Evolutionary conservation across 495 filamentous ascomycete species (phyloP).

Genomic region (Xanthoparmelia taractica): DNA sequence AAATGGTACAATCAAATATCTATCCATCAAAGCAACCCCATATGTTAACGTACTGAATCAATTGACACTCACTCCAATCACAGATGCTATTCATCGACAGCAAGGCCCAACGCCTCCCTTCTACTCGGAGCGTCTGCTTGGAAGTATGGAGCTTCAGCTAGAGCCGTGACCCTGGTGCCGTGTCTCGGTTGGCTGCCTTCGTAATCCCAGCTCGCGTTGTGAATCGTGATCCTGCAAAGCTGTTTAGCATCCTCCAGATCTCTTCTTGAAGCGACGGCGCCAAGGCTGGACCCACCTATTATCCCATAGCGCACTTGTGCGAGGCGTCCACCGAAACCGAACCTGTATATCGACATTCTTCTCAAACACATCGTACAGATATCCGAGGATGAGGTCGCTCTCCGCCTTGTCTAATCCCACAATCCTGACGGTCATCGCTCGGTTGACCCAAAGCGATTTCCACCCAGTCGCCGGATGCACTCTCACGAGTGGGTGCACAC

Average conservation of each 20-base stretch:
- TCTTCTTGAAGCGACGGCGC: neutral
- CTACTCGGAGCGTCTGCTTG: conserved; percentile 51
- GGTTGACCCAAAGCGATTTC: conserved; percentile 65
- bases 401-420: conserved; percentile 58
- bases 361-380: conserved; percentile 59
- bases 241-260: conserved; percentile 23
- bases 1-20: no score
- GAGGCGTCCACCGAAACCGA: conserved; percentile 56
- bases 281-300: neutral
- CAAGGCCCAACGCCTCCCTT: conserved; percentile 49
- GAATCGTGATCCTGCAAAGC: conserved; percentile 51
- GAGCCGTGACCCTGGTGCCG: conserved; percentile 54
- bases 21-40: no score
- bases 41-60: no score
- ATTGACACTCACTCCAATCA: no score
- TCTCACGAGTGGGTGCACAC: conserved; percentile 59
- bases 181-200: conserved; percentile 54
- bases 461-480: conserved; percentile 65
- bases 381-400: conserved; percentile 59
- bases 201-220: conserved; percentile 63
- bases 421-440: conserved; percentile 55
- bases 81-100: neutral
- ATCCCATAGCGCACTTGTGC: conserved; percentile 55
- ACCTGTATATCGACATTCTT: conserved; percentile 61
- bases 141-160: conserved; percentile 62